A percentile compares a stretch with the other conserved stretches of the same genome.
Conservation (phyloP, 805 yeast species). For the Candida sithepensis region DNA sequence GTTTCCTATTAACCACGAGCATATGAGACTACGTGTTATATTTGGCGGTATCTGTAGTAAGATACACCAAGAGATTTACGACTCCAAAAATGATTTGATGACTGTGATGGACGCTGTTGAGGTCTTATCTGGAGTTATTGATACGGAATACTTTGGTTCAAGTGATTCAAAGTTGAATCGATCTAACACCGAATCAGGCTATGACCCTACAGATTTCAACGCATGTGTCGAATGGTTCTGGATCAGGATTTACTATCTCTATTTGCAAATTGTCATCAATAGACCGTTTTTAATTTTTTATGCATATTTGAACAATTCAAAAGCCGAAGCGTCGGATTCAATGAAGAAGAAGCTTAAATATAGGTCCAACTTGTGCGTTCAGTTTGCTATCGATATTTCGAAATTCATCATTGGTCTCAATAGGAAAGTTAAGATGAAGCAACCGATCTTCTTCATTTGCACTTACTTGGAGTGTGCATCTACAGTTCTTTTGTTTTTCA, state of each 20-base stretch:
- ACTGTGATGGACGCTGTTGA: conserved; percentile 19
- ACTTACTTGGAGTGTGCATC: conserved; percentile 23
- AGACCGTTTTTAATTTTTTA: conserved; percentile 23
- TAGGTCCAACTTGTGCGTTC: conserved; percentile 17
- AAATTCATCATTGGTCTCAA: conserved; percentile 19
- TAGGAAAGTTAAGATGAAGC: conserved; percentile 15
- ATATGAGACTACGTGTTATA: conserved; percentile 17
- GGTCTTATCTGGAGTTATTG: conserved; percentile 16
- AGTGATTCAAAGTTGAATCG: conserved; percentile 9
- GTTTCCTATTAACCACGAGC: conserved; percentile 18
- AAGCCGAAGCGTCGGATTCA: conserved; percentile 7
- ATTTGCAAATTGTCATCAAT: conserved; percentile 21
- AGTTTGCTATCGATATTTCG: conserved; percentile 17
- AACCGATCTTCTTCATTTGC: conserved; percentile 21
- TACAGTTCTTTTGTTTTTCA: conserved; percentile 18
- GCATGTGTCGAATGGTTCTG: conserved; percentile 23
- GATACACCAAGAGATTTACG: conserved; percentile 20
- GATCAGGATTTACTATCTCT: conserved; percentile 25
- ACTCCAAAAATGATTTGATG: conserved; percentile 16
- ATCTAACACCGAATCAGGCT: conserved; percentile 4
- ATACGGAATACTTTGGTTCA: conserved; percentile 14
- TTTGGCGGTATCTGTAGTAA: conserved; percentile 19
- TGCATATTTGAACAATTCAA: conserved; percentile 19
- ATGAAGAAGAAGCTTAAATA: conserved; percentile 9
- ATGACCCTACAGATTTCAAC: conserved; percentile 1